These are phyloP conservation scores for Smallanthus sonchifolius DNA, from an alignment of 129 eudicot genomes.

Conservation along the genomic window DNA sequence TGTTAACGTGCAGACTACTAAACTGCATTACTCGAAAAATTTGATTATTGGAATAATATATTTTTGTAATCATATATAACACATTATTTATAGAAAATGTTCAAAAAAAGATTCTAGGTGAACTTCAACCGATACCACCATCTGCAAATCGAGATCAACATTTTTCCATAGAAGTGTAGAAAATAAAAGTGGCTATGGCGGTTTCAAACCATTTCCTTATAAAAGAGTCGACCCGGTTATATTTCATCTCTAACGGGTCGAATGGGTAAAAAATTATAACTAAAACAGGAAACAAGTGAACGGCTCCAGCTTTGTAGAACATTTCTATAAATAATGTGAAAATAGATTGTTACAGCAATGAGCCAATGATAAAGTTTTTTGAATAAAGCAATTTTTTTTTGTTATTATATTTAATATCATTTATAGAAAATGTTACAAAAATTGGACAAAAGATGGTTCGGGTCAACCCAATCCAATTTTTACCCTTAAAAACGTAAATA, in stretches of 20 bases:
- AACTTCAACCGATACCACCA: slow-evolving; percentile 56
- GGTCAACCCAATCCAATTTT: neutral
- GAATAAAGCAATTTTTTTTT: neutral
- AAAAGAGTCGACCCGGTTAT: neutral
- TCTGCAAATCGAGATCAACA: neutral
- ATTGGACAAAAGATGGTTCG: neutral
- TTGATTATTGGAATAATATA: neutral
- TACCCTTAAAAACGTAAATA: neutral
- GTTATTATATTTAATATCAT: neutral
- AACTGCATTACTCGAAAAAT: neutral
- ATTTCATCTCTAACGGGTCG: neutral
- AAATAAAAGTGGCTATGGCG: no score
- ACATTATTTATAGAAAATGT: slow-evolving; percentile 8
- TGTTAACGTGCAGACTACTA: neutral
- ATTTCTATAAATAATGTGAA: neutral
- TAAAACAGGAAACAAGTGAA: neutral
- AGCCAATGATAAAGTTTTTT: neutral
- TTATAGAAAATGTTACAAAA: neutral
- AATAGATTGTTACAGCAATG: no score
- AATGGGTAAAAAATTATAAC: neutral
- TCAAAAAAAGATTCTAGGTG: slow-evolving; percentile 66
- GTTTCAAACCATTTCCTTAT: no score
- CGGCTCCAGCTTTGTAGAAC: neutral
- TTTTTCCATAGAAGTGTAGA: slow-evolving; percentile 32
- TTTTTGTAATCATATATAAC: neutral